Percentiles rank a stretch among this genome's conserved stretches.
Conservation (phyloP, 106 monocot species). For the Dioscorea zingiberensis region DNA sequence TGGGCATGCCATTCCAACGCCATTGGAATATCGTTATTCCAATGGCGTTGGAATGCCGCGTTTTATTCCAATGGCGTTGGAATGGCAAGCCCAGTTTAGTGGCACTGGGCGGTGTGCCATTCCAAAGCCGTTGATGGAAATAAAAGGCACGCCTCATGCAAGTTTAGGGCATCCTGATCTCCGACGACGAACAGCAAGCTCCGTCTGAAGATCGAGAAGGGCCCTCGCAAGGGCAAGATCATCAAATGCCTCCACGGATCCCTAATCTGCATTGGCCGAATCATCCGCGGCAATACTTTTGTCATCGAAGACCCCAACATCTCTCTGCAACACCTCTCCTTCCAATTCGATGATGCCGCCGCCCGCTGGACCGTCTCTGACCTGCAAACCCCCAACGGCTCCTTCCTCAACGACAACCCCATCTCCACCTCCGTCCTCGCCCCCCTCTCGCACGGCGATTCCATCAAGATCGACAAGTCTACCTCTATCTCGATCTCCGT, state of each 20-base stretch:
- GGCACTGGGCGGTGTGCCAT: no score
- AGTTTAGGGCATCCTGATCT: no score
- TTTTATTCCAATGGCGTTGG: no score
- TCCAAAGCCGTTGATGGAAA: no score
- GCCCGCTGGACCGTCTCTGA: slow-evolving; percentile 54
- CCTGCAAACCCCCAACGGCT: slow-evolving; percentile 79
- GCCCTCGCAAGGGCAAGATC: slow-evolving; percentile 45
- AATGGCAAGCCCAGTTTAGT: no score
- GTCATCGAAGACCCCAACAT: slow-evolving; percentile 66
- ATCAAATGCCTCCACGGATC: slow-evolving; percentile 31
- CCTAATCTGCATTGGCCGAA: slow-evolving; percentile 52
- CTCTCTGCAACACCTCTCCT: slow-evolving; percentile 70
- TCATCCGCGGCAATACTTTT: slow-evolving; percentile 66
- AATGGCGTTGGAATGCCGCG: no score
- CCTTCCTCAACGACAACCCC: slow-evolving; percentile 51
- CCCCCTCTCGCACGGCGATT: no score
- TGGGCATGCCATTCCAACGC: no score
- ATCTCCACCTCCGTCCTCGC: neutral
- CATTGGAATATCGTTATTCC: no score
- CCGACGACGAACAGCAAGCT: neutral
- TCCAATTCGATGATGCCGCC: slow-evolving; percentile 21
- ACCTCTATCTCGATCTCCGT: no score
- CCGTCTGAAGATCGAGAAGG: slow-evolving; percentile 25
- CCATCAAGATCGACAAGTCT: no score
- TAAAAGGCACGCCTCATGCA: no score